Evolutionary conservation across 495 filamentous ascomycete species (phyloP).

Genomic region (Penicillium antarcticum): DNA sequence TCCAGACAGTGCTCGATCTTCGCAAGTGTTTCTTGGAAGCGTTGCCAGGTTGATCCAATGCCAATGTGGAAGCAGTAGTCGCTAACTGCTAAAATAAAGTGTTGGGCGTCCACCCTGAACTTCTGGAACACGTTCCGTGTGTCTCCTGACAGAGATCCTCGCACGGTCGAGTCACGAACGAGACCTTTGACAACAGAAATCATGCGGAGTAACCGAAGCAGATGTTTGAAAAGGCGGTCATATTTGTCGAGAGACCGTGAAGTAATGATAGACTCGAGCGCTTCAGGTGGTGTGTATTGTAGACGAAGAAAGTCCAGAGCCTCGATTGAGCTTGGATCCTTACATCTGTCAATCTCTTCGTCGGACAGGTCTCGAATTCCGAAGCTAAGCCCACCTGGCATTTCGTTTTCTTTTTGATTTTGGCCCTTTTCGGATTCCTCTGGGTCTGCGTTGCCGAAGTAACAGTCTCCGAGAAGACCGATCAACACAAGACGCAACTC

Average conservation of each 20-base stretch:
- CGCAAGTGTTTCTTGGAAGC: conserved; percentile 63
- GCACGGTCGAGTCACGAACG: conserved; percentile 54
- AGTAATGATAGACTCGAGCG: conserved; percentile 72
- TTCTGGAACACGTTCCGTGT: conserved; percentile 48
- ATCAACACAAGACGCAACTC: conserved; percentile 86
- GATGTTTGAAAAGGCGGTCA: conserved; percentile 74
- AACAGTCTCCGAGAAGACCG: conserved; percentile 78
- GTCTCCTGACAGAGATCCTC: conserved; percentile 33
- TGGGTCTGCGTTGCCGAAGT: conserved; percentile 33
- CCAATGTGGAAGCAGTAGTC: conserved; percentile 76
- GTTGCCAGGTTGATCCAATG: conserved; percentile 65
- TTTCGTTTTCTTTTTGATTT: conserved; percentile 40
- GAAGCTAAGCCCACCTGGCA: conserved; percentile 84
- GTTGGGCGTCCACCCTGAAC: conserved; percentile 72
- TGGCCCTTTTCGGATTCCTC: conserved; percentile 20
- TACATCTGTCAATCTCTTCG: conserved; percentile 72
- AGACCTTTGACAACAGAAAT: conserved; percentile 71
- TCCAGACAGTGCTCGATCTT: conserved; percentile 58
- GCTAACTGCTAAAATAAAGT: conserved; percentile 67
- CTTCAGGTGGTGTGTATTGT: conserved; percentile 74
- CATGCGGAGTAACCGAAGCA: conserved; percentile 78
- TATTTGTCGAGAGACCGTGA: conserved; percentile 66
- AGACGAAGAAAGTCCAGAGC: conserved; percentile 89
- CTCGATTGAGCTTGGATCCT: conserved; percentile 74
- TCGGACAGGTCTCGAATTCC: conserved; percentile 75